Evolutionary conservation across 805 yeast genomes (phyloP), one percentile per base, ranked within the genome.

Genomic region (Schizosaccharomyces osmophilus): DNA sequence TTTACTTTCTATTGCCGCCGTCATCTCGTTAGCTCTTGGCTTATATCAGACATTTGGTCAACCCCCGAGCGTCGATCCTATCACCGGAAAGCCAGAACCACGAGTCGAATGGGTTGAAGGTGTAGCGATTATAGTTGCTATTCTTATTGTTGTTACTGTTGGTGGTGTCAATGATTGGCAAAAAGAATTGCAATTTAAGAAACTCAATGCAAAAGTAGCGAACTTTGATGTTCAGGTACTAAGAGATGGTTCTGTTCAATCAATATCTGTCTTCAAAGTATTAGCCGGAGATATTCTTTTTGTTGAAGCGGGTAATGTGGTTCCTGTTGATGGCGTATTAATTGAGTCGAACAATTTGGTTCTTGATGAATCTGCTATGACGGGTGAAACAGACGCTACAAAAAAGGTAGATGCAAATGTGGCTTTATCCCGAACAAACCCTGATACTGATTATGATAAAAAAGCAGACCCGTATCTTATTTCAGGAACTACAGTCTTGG

Each of bases 21-120:
- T 87, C 1, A 80, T 93, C 3, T 88, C 97, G 0, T 77, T 93
- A 60, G 90, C 95, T 0, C 73, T 93, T 60, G 99, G 98, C 0
- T 75, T 93, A 6, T 93, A 93, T 70, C 95, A 93, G 72, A 82
- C 95, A 1, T 84, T 88, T 73, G 95, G 94, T 54, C 85, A 85
- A 65, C 88, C 84, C 0, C 76, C 86, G 0, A 81, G 80, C 68
- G 79, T 79, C 67, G 96, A 90, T 70, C 81, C 79, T 5, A 58
- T 58, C 24, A 86, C 87, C 65, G 95, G 95, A 32, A 76, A 80
- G 26, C 75, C 80, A 24, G 71, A 82, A 62, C 96, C 97, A 19
- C 80, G 82, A 67, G 94, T 93, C 41, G 95, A 90, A 68, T 93
- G 97, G 97, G 95, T 94, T 59, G 99, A 93, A 75, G 99, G 99